Conservation (phyloP, 1,284 basidiomycete genomes). For the Athelia psychrophila region DNA sequence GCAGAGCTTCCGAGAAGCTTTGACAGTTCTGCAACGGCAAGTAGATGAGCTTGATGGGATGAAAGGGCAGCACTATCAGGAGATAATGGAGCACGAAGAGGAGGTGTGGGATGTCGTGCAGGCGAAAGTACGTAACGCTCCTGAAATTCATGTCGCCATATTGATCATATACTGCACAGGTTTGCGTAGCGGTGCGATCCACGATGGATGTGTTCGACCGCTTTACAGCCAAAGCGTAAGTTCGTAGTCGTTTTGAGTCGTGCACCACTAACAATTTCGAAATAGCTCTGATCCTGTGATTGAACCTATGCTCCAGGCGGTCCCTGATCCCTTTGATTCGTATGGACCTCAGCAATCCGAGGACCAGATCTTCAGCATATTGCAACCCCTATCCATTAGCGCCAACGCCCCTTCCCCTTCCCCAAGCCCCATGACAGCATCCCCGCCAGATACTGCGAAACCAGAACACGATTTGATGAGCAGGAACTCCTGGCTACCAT, state of each 20-base stretch:
- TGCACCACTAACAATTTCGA: constrained; percentile 9
- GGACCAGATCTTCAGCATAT: constrained; percentile 90
- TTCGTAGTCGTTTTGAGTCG: constrained; percentile 15
- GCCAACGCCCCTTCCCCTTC: constrained; percentile 52
- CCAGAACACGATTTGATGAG: constrained; percentile 13
- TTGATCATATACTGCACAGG: constrained; percentile 33
- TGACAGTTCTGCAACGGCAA: constrained; percentile 81
- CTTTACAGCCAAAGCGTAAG: constrained; percentile 86
- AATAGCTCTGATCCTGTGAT: constrained; percentile 83
- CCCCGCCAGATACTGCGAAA: constrained; percentile 24
- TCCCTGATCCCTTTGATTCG: constrained; percentile 91
- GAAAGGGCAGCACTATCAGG: constrained; percentile 79
- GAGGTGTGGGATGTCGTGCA: constrained; percentile 91
- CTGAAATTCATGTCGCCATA: constrained; percentile 1
- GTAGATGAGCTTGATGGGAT: constrained; percentile 86
- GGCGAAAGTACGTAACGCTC: constrained; percentile 56
- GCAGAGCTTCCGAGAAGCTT: constrained; percentile 83
- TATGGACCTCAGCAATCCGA: constrained; percentile 88
- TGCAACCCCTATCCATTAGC: constrained; percentile 79
- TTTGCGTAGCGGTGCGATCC: constrained; percentile 73
- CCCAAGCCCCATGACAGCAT: constrained; percentile 44
- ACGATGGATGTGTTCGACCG: constrained; percentile 82
- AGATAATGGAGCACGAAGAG: constrained; percentile 91
- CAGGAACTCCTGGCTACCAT: constrained; percentile 35
- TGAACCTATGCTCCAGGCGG: constrained; percentile 85